Evolutionary conservation across 2,329 filamentous ascomycete species (phyloP), one percentile per base, ranked within the genome.

Genomic region (Aspergillus sp.): DNA sequence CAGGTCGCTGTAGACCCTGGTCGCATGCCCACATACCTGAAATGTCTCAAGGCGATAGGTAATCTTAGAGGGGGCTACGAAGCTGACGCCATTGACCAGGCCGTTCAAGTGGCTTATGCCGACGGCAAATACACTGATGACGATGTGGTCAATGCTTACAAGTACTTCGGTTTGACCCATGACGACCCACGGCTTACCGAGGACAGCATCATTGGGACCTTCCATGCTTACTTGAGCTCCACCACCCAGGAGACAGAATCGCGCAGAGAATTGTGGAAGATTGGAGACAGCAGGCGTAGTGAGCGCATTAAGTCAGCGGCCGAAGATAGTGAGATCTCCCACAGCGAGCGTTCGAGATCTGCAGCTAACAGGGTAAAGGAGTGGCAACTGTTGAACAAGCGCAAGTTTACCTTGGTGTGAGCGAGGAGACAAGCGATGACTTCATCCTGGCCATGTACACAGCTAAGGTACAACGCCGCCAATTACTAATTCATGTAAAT

Each of bases 361-460:
- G 30, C 12, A 49, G 9, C 9, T 57, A 19, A 43, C 55, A 10
- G 30, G n/a, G 19, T 2, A 59, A 62, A 81, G 79, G 79, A 13
- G 79, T 89, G 28, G 82, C 87, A 62, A 87, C 82, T n/a, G 83
- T 85, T 58, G 82, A 86, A 49, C 85, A 90, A 69, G 89, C 89
- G 1, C 78, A 89, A 32, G 76, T 82, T 12, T 90, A 84, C 76
- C 78, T 91, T 12, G 84, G 82, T 7, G 82, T 85, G 10, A 76
- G 80, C 55, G 72, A 74, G 28, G 74, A 75, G 10, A 82, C 80
- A 9, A 67, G 79, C 2, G 86, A 89, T 67, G 84, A 87, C 51
- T 85, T 84, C 63, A 78, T 89, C 39, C 75, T 82, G 52, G 81
- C 86, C 2, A 80, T 87, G 75, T 86, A 79, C 65, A 79, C 81